phyloP scores from a whole-genome alignment of 129 eudicot genomes.

The Oenanthe sinensis region DNA sequence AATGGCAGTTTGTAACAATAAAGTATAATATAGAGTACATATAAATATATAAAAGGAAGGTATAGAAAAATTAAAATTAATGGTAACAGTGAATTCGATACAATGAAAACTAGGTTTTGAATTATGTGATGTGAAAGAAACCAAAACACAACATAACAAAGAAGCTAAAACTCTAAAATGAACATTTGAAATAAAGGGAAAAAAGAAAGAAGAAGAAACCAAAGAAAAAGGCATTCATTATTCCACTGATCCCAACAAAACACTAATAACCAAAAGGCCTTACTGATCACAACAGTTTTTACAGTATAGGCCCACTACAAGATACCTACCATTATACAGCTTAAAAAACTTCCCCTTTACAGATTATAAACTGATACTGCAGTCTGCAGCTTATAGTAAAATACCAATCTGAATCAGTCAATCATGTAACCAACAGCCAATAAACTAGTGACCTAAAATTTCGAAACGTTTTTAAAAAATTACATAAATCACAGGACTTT shows the following conservation, averaged over 20 bases:
- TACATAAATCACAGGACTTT: background rate
- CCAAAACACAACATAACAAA: slow-evolving; percentile 15
- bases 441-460: background rate
- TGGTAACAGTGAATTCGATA: slow-evolving; percentile 20
- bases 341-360: background rate
- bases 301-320: slow-evolving; percentile 24
- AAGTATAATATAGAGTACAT: background rate
- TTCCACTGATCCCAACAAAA: slow-evolving; percentile 28
- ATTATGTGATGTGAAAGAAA: slow-evolving; percentile 19
- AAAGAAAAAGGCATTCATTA: slow-evolving; percentile 9
- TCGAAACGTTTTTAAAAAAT: background rate
- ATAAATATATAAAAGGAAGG: background rate
- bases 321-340: background rate
- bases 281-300: slow-evolving; percentile 20
- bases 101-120: slow-evolving; percentile 14
- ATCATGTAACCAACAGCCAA: background rate
- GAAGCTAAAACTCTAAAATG: slow-evolving; percentile 19
- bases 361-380: background rate
- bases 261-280: slow-evolving; percentile 26
- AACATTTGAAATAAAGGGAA: background rate
- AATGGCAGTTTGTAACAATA: slow-evolving; percentile 5
- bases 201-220: slow-evolving; percentile 10
- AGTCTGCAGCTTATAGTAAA: background rate
- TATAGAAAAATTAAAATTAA: background rate
- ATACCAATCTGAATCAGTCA: slow-evolving; percentile 3